Conservation (phyloP, 1,139 yeast species). For the Debaryomyces psychrophilus region DNA sequence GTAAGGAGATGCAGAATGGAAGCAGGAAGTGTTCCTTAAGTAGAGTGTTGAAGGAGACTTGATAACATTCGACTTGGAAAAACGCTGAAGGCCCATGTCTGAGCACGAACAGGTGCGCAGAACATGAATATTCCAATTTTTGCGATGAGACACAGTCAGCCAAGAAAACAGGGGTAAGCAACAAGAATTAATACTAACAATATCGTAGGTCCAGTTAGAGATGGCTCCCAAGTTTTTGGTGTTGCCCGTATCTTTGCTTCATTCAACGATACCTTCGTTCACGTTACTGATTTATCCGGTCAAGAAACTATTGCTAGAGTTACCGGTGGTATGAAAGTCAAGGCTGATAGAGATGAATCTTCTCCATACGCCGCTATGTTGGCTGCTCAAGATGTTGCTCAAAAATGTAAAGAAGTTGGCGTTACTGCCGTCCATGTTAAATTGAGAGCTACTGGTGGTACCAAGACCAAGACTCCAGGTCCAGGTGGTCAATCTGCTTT, state of each 20-base stretch:
- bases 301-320: conserved; percentile 99
- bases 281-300: conserved; percentile 99
- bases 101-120: not conserved
- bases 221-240: conserved; percentile 98
- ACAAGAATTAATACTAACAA: conserved; percentile 14
- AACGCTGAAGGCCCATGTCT: too few relatives aligned
- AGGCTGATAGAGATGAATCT: conserved; percentile 99
- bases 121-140: not conserved
- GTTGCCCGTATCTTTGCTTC: conserved; percentile 99
- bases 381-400: conserved; percentile 99
- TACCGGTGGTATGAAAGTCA: conserved; percentile 99
- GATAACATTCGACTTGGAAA: too few relatives aligned
- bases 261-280: conserved; percentile 99
- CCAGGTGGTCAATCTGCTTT: conserved; percentile 99
- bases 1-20: not conserved
- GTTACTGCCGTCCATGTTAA: conserved; percentile 99
- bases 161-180: not conserved
- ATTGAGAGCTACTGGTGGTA: conserved; percentile 99
- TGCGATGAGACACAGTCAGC: not conserved
- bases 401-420: conserved; percentile 99
- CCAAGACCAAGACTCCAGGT: conserved; percentile 99
- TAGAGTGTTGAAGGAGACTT: too few relatives aligned
- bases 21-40: not conserved
- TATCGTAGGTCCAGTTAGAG: conserved; percentile 76
- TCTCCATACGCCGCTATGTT: conserved; percentile 99